These are phyloP conservation scores for Psidium friedrichsthalianum DNA, from an alignment of 345 rosid species.

Conservation along the genomic window DNA sequence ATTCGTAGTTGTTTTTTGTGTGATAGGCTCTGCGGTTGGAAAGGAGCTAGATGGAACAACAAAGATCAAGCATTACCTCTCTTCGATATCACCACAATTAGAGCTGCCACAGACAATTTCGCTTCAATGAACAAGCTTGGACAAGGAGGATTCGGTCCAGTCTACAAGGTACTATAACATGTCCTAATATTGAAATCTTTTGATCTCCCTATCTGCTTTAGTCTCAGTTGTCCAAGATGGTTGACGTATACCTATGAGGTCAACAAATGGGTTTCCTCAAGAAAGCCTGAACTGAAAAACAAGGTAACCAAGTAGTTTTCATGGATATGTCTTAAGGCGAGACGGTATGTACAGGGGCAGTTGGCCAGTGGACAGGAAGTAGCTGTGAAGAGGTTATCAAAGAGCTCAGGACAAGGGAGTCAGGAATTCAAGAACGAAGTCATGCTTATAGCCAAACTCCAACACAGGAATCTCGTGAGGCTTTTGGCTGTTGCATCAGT, in stretches of 20 bases:
- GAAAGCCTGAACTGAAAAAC: background rate
- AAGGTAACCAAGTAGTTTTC: background rate
- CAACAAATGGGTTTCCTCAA: background rate
- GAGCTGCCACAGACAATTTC: slow-evolving; percentile 1
- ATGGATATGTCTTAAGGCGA: background rate
- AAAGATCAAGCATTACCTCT: background rate
- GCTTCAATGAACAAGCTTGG: background rate
- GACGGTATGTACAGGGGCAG: background rate
- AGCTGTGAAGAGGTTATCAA: slow-evolving; percentile 9
- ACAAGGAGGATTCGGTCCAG: slow-evolving; percentile 3
- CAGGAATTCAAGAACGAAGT: slow-evolving; percentile 1
- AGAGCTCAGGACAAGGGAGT: background rate
- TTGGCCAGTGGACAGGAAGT: background rate
- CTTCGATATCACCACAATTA: background rate
- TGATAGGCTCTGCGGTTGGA: background rate
- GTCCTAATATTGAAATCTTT: background rate
- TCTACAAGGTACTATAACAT: background rate
- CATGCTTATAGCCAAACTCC: background rate
- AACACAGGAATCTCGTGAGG: slow-evolving; percentile 6
- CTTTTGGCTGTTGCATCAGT: background rate
- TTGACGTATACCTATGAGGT: background rate
- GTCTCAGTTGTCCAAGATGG: background rate
- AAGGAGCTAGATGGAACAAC: background rate
- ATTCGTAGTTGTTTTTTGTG: background rate
- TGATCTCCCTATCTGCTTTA: background rate